Evolutionary conservation across 2,329 filamentous ascomycete genomes (phyloP), one percentile per base, ranked within the genome.

Genomic region (Niveomyces coronatus): DNA sequence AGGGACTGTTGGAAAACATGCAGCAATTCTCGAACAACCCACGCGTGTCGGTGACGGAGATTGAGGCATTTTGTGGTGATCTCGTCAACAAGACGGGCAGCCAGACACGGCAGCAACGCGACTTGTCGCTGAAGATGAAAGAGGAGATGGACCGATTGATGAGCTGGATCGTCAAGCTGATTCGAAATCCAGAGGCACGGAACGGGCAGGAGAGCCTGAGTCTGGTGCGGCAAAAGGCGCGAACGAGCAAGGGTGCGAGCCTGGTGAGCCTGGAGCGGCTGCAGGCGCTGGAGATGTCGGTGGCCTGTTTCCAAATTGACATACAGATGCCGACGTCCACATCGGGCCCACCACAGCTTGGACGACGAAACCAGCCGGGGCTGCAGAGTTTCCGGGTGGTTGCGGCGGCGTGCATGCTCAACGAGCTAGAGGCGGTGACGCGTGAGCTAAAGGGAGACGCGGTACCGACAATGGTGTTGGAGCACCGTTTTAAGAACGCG

Each of bases 21-120:
- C 52, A 55, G 39, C 55, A 64, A 3, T 68, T 55, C 22, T 60
- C 70, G 0, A 63, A 71, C 5, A 67, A 70, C 30, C 60, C 68
- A 0, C 57, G 58, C 6, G 51, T 52, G 14, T 54, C 56, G 0
- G 54, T 76, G 7, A 62, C 54, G 0, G 72, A 76, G 47, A 53
- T 70, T 0, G 72, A 76, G 42, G 68, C 71, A 0, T 74, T 74
- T 37, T 70, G 70, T 17, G 72, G 71, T 8, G 64, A 61, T n/a
- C 65, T 76, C n/a, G 53, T 73, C 28, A 74, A 69, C 52, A 68
- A 64, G 43, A 55, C 52, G 0, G 70, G 70, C 0, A 46, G 56
- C 0, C 71, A 71, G 51, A 71, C 64, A 0, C 55, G 57, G 9
- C 64, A 68, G 3, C 68, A 75, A 45, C 63, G 69, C 3, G 71